phyloP scores from a whole-genome alignment of 2,329 filamentous ascomycete species.

The Aspergillus sp. region DNA sequence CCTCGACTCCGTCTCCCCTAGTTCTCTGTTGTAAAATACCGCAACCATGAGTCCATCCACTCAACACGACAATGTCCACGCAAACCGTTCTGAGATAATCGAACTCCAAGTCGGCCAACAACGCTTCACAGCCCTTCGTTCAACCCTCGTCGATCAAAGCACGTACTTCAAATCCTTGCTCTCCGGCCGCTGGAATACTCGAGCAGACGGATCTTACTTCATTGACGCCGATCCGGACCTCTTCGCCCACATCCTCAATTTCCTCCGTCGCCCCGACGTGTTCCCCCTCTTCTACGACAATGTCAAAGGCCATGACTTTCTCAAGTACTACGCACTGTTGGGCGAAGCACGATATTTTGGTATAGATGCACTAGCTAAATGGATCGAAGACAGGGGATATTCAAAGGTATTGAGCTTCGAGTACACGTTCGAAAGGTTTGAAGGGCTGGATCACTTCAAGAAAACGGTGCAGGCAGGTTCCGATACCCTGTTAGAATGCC shows the following conservation, averaged over 20 bases:
- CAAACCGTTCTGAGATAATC: too few species aligned
- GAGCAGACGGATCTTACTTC: conserved; percentile 12
- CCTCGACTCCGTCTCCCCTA: too few species aligned
- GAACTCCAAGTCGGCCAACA: not conserved
- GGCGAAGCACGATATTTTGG: conserved; percentile 13
- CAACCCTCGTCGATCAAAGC: not conserved
- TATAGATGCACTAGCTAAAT: not conserved
- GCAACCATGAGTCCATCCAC: too few species aligned
- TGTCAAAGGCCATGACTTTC: conserved; percentile 9
- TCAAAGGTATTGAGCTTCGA: too few species aligned
- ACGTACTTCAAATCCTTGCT: conserved; percentile 12
- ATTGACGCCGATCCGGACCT: conserved; percentile 15
- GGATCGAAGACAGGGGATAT: not conserved
- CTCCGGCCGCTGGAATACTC: not conserved
- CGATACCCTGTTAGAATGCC: too few species aligned
- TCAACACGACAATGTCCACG: too few species aligned
- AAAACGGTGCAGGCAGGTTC: too few species aligned
- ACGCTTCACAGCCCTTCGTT: not conserved
- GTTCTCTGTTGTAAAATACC: too few species aligned
- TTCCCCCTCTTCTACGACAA: conserved; percentile 6
- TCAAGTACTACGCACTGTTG: conserved; percentile 3
- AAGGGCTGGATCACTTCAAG: too few species aligned
- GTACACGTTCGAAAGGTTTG: too few species aligned
- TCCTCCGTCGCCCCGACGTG: conserved; percentile 5
- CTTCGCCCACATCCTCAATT: conserved; percentile 17